Base-by-base conservation (phyloP, 192 early-diverging fungal genomes). In the Coemansia sp. region DNA sequence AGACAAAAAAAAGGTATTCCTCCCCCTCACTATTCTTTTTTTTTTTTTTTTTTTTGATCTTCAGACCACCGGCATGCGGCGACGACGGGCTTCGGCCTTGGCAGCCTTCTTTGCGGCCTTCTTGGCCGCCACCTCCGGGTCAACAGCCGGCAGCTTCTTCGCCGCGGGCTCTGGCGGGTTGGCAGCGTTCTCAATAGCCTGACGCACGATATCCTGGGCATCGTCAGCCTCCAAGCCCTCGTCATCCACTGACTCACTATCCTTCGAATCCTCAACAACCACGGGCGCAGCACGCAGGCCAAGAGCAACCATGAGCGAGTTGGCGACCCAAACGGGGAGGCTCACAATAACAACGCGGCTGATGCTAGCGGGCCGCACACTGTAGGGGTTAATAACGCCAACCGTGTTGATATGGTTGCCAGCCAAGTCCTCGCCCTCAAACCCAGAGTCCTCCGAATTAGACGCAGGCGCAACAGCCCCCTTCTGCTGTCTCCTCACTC, bases 321-420 rank as follows among this genome's bases (percentile, higher is more conserved):
- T 70, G 21, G 45, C 65, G 12, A 68, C 28, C 28, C 34, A 26
- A 13, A 74, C 12, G 1, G 74, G 75, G 37, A 83, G 58, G 23
- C 66, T 42, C 21, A 69, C 75, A 36, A 78, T 42, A 7, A 75
- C 28, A n/a, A 83, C 58, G 23, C 75, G 72, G 23, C 36, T 5
- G 25, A 77, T 53, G 38, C 68, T 72, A 11, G 80, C 65, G 6
- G 80, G 80, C 39, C n/a, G 31, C 9, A 83, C 80, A 4, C 68
- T 20, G 12, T 78, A 83, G 12, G 80, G 80, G 48, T 83, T 83
- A 36, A 83, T 83, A 14, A 75, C 75, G 58, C 79, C 80, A 14
- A 69, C 72, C 1, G 68, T 77, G 18, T 83, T 78, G 57, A 83
- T 18, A 59, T 77, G 75, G 10, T 33, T 36, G 7, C 43, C 39